Evolutionary conservation across 1,284 basidiomycete species (phyloP), one percentile per base, ranked within the genome.

Genomic region (Cryptococcus amylolentus): DNA sequence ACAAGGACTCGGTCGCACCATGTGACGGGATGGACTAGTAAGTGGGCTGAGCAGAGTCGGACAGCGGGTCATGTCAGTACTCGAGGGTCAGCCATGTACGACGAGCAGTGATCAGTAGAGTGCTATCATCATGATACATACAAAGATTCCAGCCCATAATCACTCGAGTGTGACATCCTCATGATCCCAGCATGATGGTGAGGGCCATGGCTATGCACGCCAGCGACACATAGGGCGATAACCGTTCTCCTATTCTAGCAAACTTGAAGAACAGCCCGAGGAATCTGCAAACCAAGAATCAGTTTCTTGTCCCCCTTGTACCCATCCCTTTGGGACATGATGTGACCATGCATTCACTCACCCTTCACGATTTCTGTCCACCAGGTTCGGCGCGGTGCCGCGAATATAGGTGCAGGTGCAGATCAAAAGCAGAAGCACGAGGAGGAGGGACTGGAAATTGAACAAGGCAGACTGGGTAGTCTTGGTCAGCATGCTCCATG

Each of bases 341-440:
- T 41, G 23, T 20, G 14, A 35, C 9, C 8, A 18, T 10, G 27
- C 40, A 18, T 38, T 2, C 2, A 80, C 85, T 70, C 66, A 93
- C 94, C 95, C 96, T 76, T 91, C 83, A 79, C 93, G 92, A 77
- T 98, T 98, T 60, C 89, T 82, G 76, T 98, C 96, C 28, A 98
- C 83, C 7, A 98, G 79, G 26, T 88, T 83, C 5, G 95, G 95
- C 5, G 90, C 88, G 3, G 91, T 86, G 0, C 91, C 88, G 54
- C 95, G 86, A 16, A 95, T 83, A 74, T 98, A 98, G 3, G 96
- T 95, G 81, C 92, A 97, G 45, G 95, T 98, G 80, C 96, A 98
- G 60, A 98, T 93, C 72, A 89, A 81, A 51, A 98, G 84, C 16
- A 98, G 83, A 61, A 97, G 87, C 72, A 96, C 92, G 66, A 96